Evolutionary conservation across 768 basidiomycete species (phyloP).

Genomic region (Macrolepiota dolichaula): DNA sequence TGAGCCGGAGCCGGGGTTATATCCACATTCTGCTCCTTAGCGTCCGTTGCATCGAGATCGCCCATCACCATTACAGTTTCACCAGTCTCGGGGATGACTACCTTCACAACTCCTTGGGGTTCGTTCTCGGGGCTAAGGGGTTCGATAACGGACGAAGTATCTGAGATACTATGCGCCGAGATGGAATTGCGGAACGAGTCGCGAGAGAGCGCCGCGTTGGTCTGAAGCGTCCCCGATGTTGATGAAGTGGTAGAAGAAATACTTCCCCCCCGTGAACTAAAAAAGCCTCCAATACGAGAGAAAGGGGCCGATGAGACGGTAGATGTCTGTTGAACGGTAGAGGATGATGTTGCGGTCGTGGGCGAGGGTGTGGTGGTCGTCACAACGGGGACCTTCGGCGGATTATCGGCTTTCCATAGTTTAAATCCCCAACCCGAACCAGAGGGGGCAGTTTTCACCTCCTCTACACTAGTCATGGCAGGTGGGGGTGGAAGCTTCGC

Average conservation of each 20-base stretch:
- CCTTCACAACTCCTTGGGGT: slow-evolving; percentile 20
- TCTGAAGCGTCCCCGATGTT: slow-evolving; percentile 14
- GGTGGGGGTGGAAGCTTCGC: slow-evolving; percentile 42
- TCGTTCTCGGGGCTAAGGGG: slow-evolving; percentile 54
- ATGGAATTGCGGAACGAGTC: slow-evolving; percentile 33
- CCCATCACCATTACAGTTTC: not conserved
- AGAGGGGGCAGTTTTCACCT: slow-evolving; percentile 23
- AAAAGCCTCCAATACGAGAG: slow-evolving; percentile 67
- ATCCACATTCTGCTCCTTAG: not conserved
- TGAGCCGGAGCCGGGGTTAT: not conserved
- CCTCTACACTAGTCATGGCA: slow-evolving; percentile 34
- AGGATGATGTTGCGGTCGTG: slow-evolving; percentile 17
- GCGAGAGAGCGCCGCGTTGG: slow-evolving; percentile 22
- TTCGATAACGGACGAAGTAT: slow-evolving; percentile 54
- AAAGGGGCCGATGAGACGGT: slow-evolving; percentile 37
- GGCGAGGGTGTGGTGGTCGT: slow-evolving; percentile 24
- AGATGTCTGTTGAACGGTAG: slow-evolving; percentile 11
- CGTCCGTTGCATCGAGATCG: not conserved
- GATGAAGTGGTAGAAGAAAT: slow-evolving; percentile 39
- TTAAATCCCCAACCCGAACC: slow-evolving; percentile 65
- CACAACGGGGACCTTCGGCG: slow-evolving; percentile 24
- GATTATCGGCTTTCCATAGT: slow-evolving; percentile 43
- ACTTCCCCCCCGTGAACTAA: slow-evolving; percentile 53
- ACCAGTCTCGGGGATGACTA: not conserved
- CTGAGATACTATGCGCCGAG: slow-evolving; percentile 45